Evolutionary conservation across 768 basidiomycete genomes (phyloP), one percentile per base, ranked within the genome.

Genomic region (Russula sp.): DNA sequence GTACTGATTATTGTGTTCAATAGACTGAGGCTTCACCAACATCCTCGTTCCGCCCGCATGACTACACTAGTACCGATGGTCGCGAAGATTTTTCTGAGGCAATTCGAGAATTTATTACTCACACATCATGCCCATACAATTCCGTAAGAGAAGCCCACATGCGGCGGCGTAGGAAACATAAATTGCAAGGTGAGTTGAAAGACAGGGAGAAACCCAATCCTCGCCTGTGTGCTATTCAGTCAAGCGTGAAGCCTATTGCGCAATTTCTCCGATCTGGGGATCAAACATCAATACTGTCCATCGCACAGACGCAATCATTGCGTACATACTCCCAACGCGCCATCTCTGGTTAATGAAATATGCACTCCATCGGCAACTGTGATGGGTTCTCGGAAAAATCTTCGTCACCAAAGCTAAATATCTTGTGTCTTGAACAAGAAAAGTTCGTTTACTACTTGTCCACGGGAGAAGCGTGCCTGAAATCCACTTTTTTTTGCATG

Each of bases 401-500:
- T 34, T 69, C 68, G n/a, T 61, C 62, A 18, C 62, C 57, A 59
- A 68, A 40, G 38, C 48, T 44, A 32, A 36, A 50, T 49, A 70
- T 70, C 32, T 32, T 73, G 73, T 87, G 86, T 69, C 87, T 88
- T 60, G 60, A 44, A 67, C 22, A 34, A 52, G 7, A 28, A 18
- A 52, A 34, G n/a, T 26, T 13, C 4, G 2, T 28, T 46, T 22
- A 53, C 60, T 13, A 48, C 28, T 54, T 5, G 49, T 44, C 20
- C 48, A 49, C 38, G 26, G 40, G 38, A 63, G 30, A 34, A 24
- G 49, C 38, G 11, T 14, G 46, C 11, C 49, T 36, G 44, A 24
- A 10, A 72, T 83, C 67, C 65, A 88, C 88, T 82, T 66, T 74
- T 78, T 69, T 85, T 86, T 62, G 82, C 69, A 67, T 90, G 88